Evolutionary conservation across 1,139 yeast genomes (phyloP).

Genomic region (Debaryomyces coudertii): DNA sequence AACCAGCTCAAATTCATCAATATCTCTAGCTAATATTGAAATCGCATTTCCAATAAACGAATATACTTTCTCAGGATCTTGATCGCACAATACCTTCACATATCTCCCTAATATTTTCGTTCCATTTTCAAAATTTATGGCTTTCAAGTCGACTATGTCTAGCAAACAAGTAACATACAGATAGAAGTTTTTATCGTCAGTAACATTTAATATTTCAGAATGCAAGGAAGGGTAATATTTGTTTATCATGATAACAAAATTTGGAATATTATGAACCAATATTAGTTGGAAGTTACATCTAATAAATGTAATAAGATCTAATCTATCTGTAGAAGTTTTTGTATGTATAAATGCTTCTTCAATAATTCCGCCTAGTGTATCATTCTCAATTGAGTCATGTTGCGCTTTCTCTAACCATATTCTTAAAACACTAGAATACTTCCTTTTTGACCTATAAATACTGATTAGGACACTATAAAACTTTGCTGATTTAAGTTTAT

Average conservation of each 20-base stretch:
- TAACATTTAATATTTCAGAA: slow-evolving; percentile 31
- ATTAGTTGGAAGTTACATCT: slow-evolving; percentile 40
- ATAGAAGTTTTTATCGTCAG: slow-evolving; percentile 26
- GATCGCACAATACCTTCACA: slow-evolving; percentile 32
- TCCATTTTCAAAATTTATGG: background rate
- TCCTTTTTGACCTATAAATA: slow-evolving; percentile 57
- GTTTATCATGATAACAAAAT: slow-evolving; percentile 41
- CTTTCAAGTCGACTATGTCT: slow-evolving; percentile 10
- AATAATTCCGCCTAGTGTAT: slow-evolving; percentile 31
- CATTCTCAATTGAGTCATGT: slow-evolving; percentile 10
- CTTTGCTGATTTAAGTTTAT: slow-evolving; percentile 54
- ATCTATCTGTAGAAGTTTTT: slow-evolving; percentile 32
- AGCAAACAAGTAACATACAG: slow-evolving; percentile 33
- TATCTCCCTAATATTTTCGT: slow-evolving; percentile 30
- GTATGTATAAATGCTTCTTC: slow-evolving; percentile 42
- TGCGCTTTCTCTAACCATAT: slow-evolving; percentile 33
- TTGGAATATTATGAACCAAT: slow-evolving; percentile 35
- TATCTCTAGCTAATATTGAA: slow-evolving; percentile 16
- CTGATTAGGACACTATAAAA: slow-evolving; percentile 62
- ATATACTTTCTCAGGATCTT: slow-evolving; percentile 22
- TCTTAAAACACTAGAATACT: slow-evolving; percentile 51
- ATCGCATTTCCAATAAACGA: slow-evolving; percentile 22
- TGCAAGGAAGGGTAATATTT: slow-evolving; percentile 44
- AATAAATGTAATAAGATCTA: slow-evolving; percentile 38
- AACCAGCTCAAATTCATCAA: slow-evolving; percentile 22